Base-by-base conservation (phyloP, 805 yeast species). In the Peterozyma xylosa region DNA sequence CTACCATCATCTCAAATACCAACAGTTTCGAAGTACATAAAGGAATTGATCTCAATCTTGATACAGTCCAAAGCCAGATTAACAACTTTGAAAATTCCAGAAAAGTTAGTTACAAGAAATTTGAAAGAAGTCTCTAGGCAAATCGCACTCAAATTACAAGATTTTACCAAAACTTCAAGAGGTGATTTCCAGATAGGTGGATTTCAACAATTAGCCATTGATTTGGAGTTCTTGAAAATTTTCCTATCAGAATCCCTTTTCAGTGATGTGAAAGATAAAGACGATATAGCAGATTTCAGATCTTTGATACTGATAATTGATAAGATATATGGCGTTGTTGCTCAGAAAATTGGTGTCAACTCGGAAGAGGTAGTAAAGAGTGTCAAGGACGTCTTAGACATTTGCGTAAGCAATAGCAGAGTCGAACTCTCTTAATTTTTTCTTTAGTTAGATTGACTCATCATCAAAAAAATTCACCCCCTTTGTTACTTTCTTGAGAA, bases 151-250 rank as follows among this genome's bases (percentile, higher is more conserved):
- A 18, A 35, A 18, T 27, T 29, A 36, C 38, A 44, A 36, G 3
- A 30, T 5, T 11, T 30, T 18, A 9, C 43, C 41, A 37, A 21
- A 21, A 21, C 27, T 7, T 4, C 27, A 21, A 21, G 27, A 21
- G 7, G 7, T 7, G 27, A 21, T 21, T 21, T 21, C 27, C 27
- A 21, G 27, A 21, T 21, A 21, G 27, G 27, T 21, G 27, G 27
- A 5, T 33, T 39, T 16, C 35, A 33, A 3, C 46, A 44, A 37
- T 21, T 44, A 2, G 9, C 40, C 16, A 35, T 37, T 9, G 46
- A 44, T 36, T 40, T 44, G 35, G 40, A 33, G 33, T 44, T 37
- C 39, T 44, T 34, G 46, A 39, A 33, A 15, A n/a, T 15, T 44
- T 39, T 34, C 40, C 39, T 32, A 9, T 17, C 14, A 38, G 39